Evolutionary conservation across 805 yeast genomes (phyloP).

Genomic region (Debaryomyces hansenii): DNA sequence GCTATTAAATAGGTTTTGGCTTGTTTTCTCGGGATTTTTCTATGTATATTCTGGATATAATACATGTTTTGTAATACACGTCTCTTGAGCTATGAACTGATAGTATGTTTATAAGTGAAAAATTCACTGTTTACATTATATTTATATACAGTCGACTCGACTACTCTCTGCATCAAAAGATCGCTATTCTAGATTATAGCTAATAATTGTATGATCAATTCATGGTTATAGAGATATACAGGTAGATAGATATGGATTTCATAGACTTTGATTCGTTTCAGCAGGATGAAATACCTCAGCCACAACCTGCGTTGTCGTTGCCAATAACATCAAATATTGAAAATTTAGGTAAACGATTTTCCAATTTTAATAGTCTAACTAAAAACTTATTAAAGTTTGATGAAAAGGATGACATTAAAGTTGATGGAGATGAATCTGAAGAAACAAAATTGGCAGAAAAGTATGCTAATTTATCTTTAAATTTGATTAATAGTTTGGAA

Average conservation of each 20-base stretch:
- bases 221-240: too few species aligned
- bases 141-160: too few species aligned
- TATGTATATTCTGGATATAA: neutral
- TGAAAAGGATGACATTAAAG: conserved; percentile 4
- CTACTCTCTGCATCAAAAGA: too few species aligned
- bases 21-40: neutral
- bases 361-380: conserved; percentile 33
- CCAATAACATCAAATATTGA: conserved; percentile 41
- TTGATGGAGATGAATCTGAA: conserved; percentile 6
- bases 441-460: conserved; percentile 35
- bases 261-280: conserved; percentile 38
- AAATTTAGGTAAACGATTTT: conserved; percentile 29
- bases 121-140: too few species aligned
- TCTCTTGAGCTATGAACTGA: too few species aligned
- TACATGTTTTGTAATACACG: neutral
- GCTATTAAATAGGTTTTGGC: neutral
- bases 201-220: too few species aligned
- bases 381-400: conserved; percentile 29
- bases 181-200: too few species aligned
- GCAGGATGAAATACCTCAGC: conserved; percentile 34
- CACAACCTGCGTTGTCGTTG: conserved; percentile 45
- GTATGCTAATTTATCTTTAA: conserved; percentile 50
- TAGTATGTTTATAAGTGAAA: too few species aligned
- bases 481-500: conserved; percentile 25
- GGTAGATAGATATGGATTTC: conserved; percentile 33